Base-by-base conservation (phyloP, 1,284 basidiomycete species). In the Moniliophthora roreri region DNA sequence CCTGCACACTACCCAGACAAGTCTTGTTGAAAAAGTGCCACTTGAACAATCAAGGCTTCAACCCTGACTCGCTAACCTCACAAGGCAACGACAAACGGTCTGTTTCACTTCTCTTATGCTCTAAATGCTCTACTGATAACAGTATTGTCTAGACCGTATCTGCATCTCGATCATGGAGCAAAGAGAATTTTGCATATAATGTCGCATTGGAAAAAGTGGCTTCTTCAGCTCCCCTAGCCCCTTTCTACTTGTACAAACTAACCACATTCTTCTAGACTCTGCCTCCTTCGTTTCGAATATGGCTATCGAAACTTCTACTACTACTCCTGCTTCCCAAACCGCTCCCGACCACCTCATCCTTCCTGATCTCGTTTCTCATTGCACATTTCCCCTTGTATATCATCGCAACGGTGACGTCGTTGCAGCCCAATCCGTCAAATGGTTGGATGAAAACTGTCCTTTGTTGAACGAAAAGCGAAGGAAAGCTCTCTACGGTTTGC, bases 351-450 rank as follows among this genome's bases (percentile, higher is more conserved):
- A 48, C 28, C 84, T 86, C 66, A 68, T 81, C 53, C 77, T 88
- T 50, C 86, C 85, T 35, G 84, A 88, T 66, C 79, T 87, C 53
- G 74, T 85, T 36, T 75, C 76, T 0, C 76, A 84, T 58, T 87
- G 84, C 63, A 71, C 65, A 26, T 87, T 83, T 65, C 73, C 77
- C 11, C 74, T 82, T 5, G 60, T 64, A 5, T 81, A 81, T 60
- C 78, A 84, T 59, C 66, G 71, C 16, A 55, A 81, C 46, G 82
- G 80, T 28, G 82, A 85, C 63, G 74, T 68, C 3, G 67, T 84
- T 37, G 81, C 82, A 1, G 67, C 72, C 48, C 72, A 81, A 47
- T 84, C 85, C 2, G 79, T 84, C 42, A 58, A 70, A 36, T 88
- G 86, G 86, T 69, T 88, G 8, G 71, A 80, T 57, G 59, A 62